A percentile compares a stretch with the other conserved stretches of the same genome.
phyloP scores from a whole-genome alignment of 805 yeast species.

The Ogataea angusta region DNA sequence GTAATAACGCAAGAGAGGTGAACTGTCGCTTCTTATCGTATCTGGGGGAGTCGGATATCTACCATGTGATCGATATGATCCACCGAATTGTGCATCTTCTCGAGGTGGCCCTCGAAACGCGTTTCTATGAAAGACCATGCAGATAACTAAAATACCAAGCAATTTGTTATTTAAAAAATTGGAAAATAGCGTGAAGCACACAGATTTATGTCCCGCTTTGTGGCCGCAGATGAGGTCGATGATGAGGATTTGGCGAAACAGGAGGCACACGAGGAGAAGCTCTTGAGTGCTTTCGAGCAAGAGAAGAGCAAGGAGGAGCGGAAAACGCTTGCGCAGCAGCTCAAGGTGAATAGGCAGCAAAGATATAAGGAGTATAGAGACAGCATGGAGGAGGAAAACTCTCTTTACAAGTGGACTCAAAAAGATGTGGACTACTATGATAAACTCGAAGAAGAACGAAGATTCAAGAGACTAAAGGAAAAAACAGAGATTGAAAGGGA shows the following conservation, averaged over 20 bases:
- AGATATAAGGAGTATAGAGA: conserved; percentile 28
- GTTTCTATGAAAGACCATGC: conserved; percentile 5
- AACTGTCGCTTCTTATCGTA: not conserved
- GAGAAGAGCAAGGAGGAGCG: conserved; percentile 29
- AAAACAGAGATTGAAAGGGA: conserved; percentile 16
- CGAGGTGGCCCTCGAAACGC: conserved; percentile 5
- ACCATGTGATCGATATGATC: not conserved
- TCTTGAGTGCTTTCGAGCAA: conserved; percentile 17
- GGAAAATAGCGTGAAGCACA: conserved; percentile 2
- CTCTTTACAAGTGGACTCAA: conserved; percentile 40
- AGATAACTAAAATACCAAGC: not conserved
- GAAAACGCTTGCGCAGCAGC: conserved; percentile 41
- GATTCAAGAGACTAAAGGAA: conserved; percentile 16
- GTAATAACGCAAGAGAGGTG: conserved; percentile 11
- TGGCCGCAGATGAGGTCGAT: conserved; percentile 22
- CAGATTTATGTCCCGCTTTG: conserved; percentile 17
- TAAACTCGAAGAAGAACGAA: conserved; percentile 22
- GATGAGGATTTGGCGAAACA: conserved; percentile 17
- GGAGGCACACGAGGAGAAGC: conserved; percentile 16
- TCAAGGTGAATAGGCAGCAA: conserved; percentile 35
- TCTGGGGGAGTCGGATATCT: conserved; percentile 6
- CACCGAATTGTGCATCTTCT: not conserved
- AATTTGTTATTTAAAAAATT: not conserved
- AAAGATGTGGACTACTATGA: conserved; percentile 37
- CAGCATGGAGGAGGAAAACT: conserved; percentile 37